Evolutionary conservation across 768 basidiomycete genomes (phyloP).

Genomic region (Naganishia vishniacii): DNA sequence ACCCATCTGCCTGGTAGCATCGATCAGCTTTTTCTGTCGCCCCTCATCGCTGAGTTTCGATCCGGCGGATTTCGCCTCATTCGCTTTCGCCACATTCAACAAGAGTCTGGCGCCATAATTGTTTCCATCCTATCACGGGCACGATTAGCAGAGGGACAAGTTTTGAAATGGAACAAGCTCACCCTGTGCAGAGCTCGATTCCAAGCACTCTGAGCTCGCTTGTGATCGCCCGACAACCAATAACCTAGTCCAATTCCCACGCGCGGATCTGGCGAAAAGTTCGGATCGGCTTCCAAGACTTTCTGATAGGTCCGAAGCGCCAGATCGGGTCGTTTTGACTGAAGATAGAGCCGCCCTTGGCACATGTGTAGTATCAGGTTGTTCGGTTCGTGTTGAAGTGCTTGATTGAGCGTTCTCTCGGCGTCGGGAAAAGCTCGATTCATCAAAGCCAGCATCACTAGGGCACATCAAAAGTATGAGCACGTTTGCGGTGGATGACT

Average conservation of each 20-base stretch:
- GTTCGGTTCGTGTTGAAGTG: constrained; percentile 70
- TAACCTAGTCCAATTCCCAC: constrained; percentile 92
- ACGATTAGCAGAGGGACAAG: neutral
- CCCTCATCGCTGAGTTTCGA: constrained; percentile 53
- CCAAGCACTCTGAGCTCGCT: constrained; percentile 83
- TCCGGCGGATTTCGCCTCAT: constrained; percentile 71
- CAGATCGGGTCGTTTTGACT: constrained; percentile 66
- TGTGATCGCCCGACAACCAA: constrained; percentile 79
- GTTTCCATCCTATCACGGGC: constrained; percentile 59
- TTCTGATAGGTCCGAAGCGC: constrained; percentile 82
- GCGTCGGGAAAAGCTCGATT: constrained; percentile 77
- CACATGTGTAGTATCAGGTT: constrained; percentile 79
- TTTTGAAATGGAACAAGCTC: constrained; percentile 44
- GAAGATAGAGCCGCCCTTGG: constrained; percentile 79
- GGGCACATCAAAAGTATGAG: neutral
- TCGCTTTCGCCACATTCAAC: constrained; percentile 78
- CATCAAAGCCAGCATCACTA: constrained; percentile 64
- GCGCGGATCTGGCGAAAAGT: constrained; percentile 78
- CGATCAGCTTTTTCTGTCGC: constrained; percentile 40
- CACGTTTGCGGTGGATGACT: neutral
- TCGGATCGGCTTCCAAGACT: constrained; percentile 69
- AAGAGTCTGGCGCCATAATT: constrained; percentile 76
- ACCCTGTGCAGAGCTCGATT: constrained; percentile 79
- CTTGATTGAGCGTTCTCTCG: constrained; percentile 69
- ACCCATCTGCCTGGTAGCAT: constrained; percentile 62